These are phyloP conservation scores for Rhodosorus marinus DNA, from an alignment of 23 red algal species.

Conservation along the genomic window DNA sequence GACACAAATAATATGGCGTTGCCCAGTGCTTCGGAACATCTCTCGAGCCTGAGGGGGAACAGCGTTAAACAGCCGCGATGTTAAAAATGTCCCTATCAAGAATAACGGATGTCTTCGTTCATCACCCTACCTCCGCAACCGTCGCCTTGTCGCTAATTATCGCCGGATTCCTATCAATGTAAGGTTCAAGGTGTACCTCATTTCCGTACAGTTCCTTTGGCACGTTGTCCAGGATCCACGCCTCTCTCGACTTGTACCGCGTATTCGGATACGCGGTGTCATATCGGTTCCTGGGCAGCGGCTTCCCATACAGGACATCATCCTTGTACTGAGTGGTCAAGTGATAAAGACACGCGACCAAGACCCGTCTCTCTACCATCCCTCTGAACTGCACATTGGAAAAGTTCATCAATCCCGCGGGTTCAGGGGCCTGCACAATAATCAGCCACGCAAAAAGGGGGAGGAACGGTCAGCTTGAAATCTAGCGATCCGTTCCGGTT, in stretches of 20 bases:
- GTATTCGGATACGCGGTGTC: constrained; percentile 56
- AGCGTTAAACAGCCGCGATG: background rate
- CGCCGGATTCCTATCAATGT: constrained; percentile 55
- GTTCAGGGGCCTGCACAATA: no score
- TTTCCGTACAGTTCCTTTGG: background rate
- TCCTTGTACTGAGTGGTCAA: no score
- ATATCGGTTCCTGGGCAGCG: constrained; percentile 9
- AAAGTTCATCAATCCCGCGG: no score
- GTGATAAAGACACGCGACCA: no score
- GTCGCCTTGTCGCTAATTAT: constrained; percentile 47
- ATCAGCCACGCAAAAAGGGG: no score
- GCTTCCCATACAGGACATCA: no score
- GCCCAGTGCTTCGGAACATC: constrained; percentile 39
- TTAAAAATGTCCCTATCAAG: background rate
- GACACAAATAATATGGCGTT: constrained; percentile 46
- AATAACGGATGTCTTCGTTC: background rate
- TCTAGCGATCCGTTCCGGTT: no score
- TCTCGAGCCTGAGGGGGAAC: constrained; percentile 16
- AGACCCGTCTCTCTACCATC: no score
- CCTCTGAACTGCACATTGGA: no score
- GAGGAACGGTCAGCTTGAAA: no score
- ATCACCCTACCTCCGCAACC: no score
- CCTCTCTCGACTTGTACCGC: constrained; percentile 3
- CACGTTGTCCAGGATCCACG: constrained; percentile 12
- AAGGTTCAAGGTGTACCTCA: constrained; percentile 31